These are phyloP conservation scores for Holtermanniella nyarrowii DNA, from an alignment of 768 basidiomycete species.

Conservation along the genomic window DNA sequence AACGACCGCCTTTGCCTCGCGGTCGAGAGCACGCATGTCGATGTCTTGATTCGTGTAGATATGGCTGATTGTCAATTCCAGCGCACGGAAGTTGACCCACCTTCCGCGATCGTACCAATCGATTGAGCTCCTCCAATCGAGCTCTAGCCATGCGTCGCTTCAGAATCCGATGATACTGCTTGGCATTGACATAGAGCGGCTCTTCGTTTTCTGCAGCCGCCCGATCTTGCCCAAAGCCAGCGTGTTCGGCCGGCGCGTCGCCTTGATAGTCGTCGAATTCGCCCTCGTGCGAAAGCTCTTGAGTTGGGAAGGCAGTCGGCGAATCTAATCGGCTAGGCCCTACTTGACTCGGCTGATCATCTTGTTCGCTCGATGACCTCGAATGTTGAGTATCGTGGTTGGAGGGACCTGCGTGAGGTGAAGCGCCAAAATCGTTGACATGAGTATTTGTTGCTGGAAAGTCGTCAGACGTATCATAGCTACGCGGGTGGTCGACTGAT, in stretches of 20 bases:
- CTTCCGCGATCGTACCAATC: conserved; percentile 86
- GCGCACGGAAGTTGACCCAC: conserved; percentile 42
- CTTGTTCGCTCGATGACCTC: not conserved
- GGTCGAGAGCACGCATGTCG: conserved; percentile 97
- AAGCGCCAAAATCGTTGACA: not conserved
- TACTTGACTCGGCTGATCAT: not conserved
- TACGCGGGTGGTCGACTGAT: too few species aligned
- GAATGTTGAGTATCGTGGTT: conserved; percentile 3
- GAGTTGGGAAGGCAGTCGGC: not conserved
- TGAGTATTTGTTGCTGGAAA: not conserved
- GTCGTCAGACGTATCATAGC: not conserved
- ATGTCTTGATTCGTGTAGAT: conserved; percentile 95
- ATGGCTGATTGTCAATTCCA: conserved; percentile 53
- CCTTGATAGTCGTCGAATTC: conserved; percentile 14
- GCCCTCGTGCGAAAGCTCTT: too few species aligned
- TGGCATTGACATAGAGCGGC: conserved; percentile 97
- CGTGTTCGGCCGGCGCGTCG: conserved; percentile 4
- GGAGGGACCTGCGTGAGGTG: conserved; percentile 16
- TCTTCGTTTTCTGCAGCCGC: conserved; percentile 65
- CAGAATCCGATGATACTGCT: conserved; percentile 97
- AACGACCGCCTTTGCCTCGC: conserved; percentile 90
- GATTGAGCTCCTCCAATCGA: conserved; percentile 83
- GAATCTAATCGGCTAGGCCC: not conserved
- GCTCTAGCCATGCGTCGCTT: conserved; percentile 86
- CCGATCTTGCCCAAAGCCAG: conserved; percentile 2